These are phyloP conservation scores for Phytophthora constricta DNA, from an alignment of 352 stramenopile species.

Conservation along the genomic window DNA sequence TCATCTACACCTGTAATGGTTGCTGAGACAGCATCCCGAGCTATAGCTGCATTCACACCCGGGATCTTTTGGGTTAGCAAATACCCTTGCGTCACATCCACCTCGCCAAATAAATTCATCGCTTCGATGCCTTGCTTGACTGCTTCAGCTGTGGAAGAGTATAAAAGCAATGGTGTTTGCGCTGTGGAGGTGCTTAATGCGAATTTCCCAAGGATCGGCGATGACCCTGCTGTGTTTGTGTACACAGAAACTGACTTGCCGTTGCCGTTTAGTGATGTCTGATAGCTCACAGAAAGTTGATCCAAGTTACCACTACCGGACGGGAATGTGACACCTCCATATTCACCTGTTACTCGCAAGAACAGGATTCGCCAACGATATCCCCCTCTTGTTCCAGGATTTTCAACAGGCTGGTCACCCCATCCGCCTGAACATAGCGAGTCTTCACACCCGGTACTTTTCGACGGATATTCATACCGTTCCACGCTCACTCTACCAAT, in stretches of 20 bases:
- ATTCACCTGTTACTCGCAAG: constrained; percentile 76
- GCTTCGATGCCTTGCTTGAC: constrained; percentile 79
- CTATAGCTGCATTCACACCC: constrained; percentile 53
- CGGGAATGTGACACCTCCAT: constrained; percentile 74
- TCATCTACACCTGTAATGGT: constrained; percentile 59
- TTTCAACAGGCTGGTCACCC: constrained; percentile 83
- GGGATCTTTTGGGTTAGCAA: constrained; percentile 69
- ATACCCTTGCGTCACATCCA: constrained; percentile 61
- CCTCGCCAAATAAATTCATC: constrained; percentile 80
- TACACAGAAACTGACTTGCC: constrained; percentile 58
- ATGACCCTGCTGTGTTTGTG: constrained; percentile 58
- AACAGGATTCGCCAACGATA: constrained; percentile 84
- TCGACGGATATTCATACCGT: constrained; percentile 89
- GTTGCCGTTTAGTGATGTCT: constrained; percentile 48
- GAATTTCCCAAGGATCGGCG: constrained; percentile 62
- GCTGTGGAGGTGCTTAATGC: constrained; percentile 43
- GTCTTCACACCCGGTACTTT: constrained; percentile 52
- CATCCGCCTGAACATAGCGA: constrained; percentile 88
- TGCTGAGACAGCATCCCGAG: constrained; percentile 56
- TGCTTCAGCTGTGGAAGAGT: constrained; percentile 61
- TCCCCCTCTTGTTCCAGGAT: constrained; percentile 79
- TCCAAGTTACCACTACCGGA: constrained; percentile 80
- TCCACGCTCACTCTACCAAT: constrained; percentile 92
- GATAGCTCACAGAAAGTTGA: constrained; percentile 46
- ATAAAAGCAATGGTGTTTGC: constrained; percentile 58